Evolutionary conservation across 1,284 basidiomycete genomes (phyloP).

Genomic region (Lignosus rhinocerotis): DNA sequence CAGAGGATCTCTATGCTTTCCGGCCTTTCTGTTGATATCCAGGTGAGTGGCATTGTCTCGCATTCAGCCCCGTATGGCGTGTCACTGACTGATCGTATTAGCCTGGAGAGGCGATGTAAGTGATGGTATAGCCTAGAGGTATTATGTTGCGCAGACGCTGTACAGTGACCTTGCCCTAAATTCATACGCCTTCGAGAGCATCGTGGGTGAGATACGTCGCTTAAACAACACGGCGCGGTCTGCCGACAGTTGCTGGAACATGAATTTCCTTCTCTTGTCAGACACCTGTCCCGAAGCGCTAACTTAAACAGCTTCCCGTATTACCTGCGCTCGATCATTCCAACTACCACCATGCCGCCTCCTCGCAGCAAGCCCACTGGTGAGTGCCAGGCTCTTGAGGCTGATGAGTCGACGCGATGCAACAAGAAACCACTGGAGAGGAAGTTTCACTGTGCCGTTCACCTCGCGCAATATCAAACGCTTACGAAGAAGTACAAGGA

Average conservation of each 20-base stretch:
- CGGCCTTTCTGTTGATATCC: conserved; percentile 6
- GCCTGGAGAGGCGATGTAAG: not conserved
- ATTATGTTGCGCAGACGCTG: not conserved
- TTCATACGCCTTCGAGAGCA: not conserved
- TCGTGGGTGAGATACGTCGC: not conserved
- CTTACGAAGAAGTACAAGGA: not conserved
- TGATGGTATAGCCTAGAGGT: not conserved
- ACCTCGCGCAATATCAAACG: not conserved
- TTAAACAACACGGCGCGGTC: too few species aligned
- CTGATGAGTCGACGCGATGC: not conserved
- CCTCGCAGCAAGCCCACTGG: not conserved
- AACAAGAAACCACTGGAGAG: not conserved
- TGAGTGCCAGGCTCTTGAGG: not conserved
- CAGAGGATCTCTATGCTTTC: conserved; percentile 7
- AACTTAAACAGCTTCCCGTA: not conserved
- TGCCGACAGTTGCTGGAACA: too few species aligned
- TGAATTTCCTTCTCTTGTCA: too few species aligned
- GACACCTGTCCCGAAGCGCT: too few species aligned
- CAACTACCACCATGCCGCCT: not conserved
- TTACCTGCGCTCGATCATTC: not conserved
- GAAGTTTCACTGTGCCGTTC: not conserved
- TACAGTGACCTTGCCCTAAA: not conserved
- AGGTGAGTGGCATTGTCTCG: not conserved
- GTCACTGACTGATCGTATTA: not conserved
- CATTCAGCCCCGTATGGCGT: too few species aligned